Conservation (phyloP, 805 yeast genomes). For the Grigorovia humatica region DNA sequence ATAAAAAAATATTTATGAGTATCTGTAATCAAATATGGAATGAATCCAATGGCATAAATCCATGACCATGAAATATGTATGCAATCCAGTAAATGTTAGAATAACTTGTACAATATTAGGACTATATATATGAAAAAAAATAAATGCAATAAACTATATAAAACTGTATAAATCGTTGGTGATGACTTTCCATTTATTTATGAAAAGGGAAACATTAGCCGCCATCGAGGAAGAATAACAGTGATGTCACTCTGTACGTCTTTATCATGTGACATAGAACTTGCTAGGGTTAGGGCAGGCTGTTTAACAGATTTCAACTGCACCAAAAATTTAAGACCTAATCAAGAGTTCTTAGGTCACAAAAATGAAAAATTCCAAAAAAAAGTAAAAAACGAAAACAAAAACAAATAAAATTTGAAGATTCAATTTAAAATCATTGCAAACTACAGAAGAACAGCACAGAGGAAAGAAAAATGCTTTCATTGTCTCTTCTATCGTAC, state of each 20-base stretch:
- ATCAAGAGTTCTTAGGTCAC: too few species aligned
- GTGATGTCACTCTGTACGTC: too few species aligned
- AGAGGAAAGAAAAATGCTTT: neutral
- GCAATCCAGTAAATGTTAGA: neutral
- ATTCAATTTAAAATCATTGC: neutral
- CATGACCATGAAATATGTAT: neutral
- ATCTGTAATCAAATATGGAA: conserved; percentile 29
- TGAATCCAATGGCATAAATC: conserved; percentile 11
- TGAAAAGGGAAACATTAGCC: neutral
- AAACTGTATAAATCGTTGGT: neutral
- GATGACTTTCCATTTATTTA: too few species aligned
- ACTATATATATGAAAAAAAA: neutral
- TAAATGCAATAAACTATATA: too few species aligned
- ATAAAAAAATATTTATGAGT: conserved; percentile 26
- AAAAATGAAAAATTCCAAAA: too few species aligned
- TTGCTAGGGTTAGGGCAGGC: too few species aligned
- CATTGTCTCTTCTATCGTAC: conserved; percentile 13
- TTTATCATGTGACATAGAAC: too few species aligned
- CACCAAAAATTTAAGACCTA: too few species aligned
- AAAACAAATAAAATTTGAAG: neutral
- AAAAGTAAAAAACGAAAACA: too few species aligned
- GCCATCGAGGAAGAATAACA: neutral
- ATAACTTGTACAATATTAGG: neutral
- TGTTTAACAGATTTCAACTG: too few species aligned
- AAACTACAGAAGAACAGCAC: neutral